Percentiles rank a stretch among this genome's conserved stretches.
Conservation (phyloP, 1,284 basidiomycete species). For the Microbotryum violaceum region DNA sequence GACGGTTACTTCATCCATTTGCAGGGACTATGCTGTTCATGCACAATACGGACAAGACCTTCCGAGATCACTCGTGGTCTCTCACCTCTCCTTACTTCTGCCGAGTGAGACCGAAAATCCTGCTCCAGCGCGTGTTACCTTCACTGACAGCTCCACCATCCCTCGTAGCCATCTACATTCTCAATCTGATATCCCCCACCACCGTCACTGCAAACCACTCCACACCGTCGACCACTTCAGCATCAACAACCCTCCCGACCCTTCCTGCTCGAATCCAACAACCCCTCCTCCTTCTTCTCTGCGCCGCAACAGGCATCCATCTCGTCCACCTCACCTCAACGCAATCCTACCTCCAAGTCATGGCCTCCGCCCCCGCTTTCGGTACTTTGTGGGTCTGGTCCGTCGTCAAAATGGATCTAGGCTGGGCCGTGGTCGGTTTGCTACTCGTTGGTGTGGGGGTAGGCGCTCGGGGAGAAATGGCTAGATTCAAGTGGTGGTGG, state of each 20-base stretch:
- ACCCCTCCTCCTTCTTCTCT: conserved; percentile 11
- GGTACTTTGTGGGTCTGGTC: conserved; percentile 30
- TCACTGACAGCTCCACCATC: conserved; percentile 23
- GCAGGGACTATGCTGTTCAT: conserved; percentile 30
- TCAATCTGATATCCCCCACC: conserved; percentile 32
- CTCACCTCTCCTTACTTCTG: conserved; percentile 1
- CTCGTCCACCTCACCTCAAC: conserved; percentile 27
- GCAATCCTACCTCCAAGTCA: conserved; percentile 29
- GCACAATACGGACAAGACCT: conserved; percentile 24
- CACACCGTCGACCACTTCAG: conserved; percentile 22
- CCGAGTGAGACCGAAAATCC: background rate
- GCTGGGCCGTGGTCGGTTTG: conserved; percentile 16
- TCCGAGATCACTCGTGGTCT: conserved; percentile 33
- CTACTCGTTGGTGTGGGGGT: conserved; percentile 1
- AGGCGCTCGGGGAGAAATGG: conserved; percentile 12
- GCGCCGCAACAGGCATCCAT: conserved; percentile 12
- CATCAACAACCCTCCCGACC: conserved; percentile 12
- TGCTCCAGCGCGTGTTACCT: conserved; percentile 12
- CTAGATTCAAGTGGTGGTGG: conserved; percentile 6
- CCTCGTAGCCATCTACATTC: conserved; percentile 30
- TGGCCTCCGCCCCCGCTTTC: conserved; percentile 21
- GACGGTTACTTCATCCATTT: no score
- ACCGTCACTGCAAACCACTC: no score
- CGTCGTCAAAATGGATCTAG: conserved; percentile 24
- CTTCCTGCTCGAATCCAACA: conserved; percentile 12